A percentile compares a stretch with the other conserved stretches of the same genome.
These are phyloP conservation scores for Limonomyces culmigenus DNA, from an alignment of 1,284 basidiomycete genomes.

Conservation along the genomic window DNA sequence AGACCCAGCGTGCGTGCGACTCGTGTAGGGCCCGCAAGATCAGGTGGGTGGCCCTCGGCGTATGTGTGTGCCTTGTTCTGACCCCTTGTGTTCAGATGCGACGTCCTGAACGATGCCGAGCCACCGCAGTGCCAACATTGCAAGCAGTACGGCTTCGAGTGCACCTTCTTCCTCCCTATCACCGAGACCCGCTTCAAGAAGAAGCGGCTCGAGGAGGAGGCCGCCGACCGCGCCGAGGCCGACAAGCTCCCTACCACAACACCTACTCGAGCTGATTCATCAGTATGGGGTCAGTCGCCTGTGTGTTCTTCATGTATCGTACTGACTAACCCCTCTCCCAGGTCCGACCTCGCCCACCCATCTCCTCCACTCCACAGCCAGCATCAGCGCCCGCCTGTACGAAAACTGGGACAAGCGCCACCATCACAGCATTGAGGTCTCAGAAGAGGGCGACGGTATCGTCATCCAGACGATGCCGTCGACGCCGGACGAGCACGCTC, in stretches of 20 bases:
- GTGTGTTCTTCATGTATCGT: too few species aligned
- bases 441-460: slow-evolving; percentile 70
- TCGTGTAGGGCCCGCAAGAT: slow-evolving; percentile 91
- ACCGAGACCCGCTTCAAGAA: slow-evolving; percentile 98
- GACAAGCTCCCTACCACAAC: too few species aligned
- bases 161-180: slow-evolving; percentile 94
- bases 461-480: slow-evolving; percentile 68
- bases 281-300: too few species aligned
- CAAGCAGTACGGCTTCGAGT: slow-evolving; percentile 81
- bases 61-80: too few species aligned
- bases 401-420: slow-evolving; percentile 78
- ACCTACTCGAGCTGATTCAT: too few species aligned
- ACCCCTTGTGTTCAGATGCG: slow-evolving; percentile 60
- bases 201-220: slow-evolving; percentile 64
- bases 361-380: slow-evolving; percentile 76
- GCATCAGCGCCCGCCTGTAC: slow-evolving; percentile 68
- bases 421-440: slow-evolving; percentile 73
- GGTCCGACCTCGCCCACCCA: slow-evolving; percentile 79
- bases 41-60: slow-evolving; percentile 38
- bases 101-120: slow-evolving; percentile 56
- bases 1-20: slow-evolving; percentile 83
- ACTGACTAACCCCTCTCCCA: slow-evolving; percentile 14
- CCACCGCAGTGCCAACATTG: slow-evolving; percentile 74
- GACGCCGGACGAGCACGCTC: slow-evolving; percentile 24
- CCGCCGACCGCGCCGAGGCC: slow-evolving; percentile 20